Evolutionary conservation across 169 alveolate genomes (phyloP).

Genomic region (Plasmodium inui): DNA sequence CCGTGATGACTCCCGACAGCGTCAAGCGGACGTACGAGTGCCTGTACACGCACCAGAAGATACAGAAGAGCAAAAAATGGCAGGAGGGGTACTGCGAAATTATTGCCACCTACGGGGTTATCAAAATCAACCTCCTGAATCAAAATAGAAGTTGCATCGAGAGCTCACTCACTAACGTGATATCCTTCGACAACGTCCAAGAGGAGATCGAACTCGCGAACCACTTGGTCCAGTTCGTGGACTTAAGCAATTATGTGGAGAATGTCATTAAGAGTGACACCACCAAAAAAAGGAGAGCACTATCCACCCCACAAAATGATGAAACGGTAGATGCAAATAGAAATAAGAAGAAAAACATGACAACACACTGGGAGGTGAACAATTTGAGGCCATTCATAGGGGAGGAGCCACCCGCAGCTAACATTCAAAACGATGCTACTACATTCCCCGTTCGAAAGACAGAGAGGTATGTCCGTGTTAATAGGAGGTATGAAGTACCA

Average conservation of each 20-base stretch:
- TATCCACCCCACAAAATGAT: neutral
- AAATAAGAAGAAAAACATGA: neutral
- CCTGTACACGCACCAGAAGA: slow-evolving; percentile 64
- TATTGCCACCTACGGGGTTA: slow-evolving; percentile 27
- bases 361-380: neutral
- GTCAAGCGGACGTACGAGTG: slow-evolving; percentile 59
- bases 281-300: slow-evolving; percentile 2
- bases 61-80: slow-evolving; percentile 66
- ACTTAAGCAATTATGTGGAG: slow-evolving; percentile 16
- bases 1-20: neutral
- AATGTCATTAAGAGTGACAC: slow-evolving; percentile 1
- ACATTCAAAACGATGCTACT: neutral
- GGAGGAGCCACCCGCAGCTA: neutral
- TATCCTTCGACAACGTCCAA: slow-evolving; percentile 6
- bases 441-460: neutral
- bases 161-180: neutral
- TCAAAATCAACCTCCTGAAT: slow-evolving; percentile 37
- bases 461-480: neutral
- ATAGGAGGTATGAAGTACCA: slow-evolving; percentile 44
- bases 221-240: slow-evolving; percentile 33
- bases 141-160: slow-evolving; percentile 22
- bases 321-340: neutral
- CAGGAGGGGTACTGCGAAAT: slow-evolving; percentile 62
- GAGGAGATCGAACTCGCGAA: slow-evolving; percentile 30
- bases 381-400: neutral